phyloP scores from a whole-genome alignment of 352 stramenopile genomes.

The Elongisporangium prolatum region DNA sequence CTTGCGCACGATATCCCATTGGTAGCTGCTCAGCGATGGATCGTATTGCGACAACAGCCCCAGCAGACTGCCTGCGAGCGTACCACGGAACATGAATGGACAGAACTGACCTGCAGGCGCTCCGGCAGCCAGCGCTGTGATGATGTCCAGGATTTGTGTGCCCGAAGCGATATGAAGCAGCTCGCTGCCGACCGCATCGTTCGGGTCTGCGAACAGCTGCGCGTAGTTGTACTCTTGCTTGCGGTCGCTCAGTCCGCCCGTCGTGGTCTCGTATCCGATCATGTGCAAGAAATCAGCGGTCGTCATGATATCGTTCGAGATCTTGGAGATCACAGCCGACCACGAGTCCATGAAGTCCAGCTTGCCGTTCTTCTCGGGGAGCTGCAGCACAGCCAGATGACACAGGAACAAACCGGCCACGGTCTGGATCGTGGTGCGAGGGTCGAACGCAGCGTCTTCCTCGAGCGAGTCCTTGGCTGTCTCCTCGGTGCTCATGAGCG shows the following conservation, averaged over 20 bases:
- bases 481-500: conserved; percentile 53
- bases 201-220: conserved; percentile 46
- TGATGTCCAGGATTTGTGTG: conserved; percentile 61
- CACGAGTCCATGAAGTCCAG: conserved; percentile 71
- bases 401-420: conserved; percentile 49
- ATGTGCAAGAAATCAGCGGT: conserved; percentile 53
- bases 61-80: conserved; percentile 43
- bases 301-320: conserved; percentile 60
- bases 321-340: conserved; percentile 56
- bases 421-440: conserved; percentile 29
- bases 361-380: conserved; percentile 43
- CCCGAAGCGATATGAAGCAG: conserved; percentile 43
- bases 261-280: conserved; percentile 34
- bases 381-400: conserved; percentile 44
- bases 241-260: conserved; percentile 35
- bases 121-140: conserved; percentile 53
- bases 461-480: conserved; percentile 38
- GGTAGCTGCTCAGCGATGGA: conserved; percentile 34
- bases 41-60: conserved; percentile 24
- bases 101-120: conserved; percentile 48
- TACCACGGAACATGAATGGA: conserved; percentile 71
- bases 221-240: conserved; percentile 59
- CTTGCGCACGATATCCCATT: conserved; percentile 41
- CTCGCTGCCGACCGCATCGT: conserved; percentile 36
- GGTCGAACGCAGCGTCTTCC: conserved; percentile 21